phyloP scores from a whole-genome alignment of 169 alveolate genomes.

The Pseudocohnilembus persalinus region DNA sequence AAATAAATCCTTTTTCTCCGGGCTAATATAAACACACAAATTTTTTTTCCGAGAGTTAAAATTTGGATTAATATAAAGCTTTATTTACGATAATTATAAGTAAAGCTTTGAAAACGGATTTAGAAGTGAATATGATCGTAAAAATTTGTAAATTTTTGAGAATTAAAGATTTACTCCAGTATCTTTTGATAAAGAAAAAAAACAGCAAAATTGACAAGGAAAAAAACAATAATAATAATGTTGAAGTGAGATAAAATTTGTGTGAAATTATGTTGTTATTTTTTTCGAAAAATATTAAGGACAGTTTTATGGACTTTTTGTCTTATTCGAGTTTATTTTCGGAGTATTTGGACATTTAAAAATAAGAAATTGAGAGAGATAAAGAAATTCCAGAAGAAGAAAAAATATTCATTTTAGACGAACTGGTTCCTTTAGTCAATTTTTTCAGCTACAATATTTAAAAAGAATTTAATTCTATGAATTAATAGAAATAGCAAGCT shows the following conservation, averaged over 20 bases:
- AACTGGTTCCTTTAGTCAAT: slow-evolving; percentile 1
- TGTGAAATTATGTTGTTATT: slow-evolving; percentile 3
- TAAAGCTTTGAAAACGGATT: background rate
- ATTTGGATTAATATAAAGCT: background rate
- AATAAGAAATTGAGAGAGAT: background rate
- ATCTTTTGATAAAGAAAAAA: background rate
- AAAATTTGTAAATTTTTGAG: background rate
- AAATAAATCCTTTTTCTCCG: slow-evolving; percentile 7
- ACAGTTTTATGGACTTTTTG: background rate
- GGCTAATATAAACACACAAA: background rate
- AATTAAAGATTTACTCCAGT: background rate
- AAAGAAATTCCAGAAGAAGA: background rate
- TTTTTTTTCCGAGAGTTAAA: background rate
- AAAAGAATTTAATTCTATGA: background rate
- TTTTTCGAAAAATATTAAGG: background rate
- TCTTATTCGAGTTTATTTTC: background rate
- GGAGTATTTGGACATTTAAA: slow-evolving; percentile 2
- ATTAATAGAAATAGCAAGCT: background rate
- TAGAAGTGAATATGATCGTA: background rate
- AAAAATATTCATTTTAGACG: slow-evolving; percentile 5
- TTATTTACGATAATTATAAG: background rate
- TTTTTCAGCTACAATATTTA: background rate
- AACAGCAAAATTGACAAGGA: too few species aligned
- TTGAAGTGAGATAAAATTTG: background rate
- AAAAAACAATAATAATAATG: background rate